Evolutionary conservation across 1,284 basidiomycete genomes (phyloP), one percentile per base, ranked within the genome.

Genomic region (Irpex sp.): DNA sequence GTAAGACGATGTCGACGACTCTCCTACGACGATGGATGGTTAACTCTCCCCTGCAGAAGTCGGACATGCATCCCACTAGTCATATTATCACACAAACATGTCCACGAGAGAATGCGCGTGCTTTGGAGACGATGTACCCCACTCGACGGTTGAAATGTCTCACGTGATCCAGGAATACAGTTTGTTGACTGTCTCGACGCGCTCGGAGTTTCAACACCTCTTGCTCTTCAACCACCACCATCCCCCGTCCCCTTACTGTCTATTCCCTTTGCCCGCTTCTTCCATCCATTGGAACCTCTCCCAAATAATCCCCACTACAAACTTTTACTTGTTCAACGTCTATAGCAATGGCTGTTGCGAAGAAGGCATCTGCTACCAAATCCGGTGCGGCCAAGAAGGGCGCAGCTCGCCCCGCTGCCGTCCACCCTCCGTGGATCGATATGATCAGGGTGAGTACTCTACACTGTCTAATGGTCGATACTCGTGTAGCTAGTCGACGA

Each of bases 341-440:
- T 69, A 74, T 64, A 79, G 77, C 75, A 79, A 83, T 77, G 75
- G 64, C 80, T 64, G 67, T 79, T 61, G 70, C 80, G 61, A 82
- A 62, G 68, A 63, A 71, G 15, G 49, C 71, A 59, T 54, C 74
- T 54, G 35, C 64, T 58, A 65, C 74, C 66, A 74, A 74, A 64
- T 61, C 72, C 57, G 68, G 71, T 62, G 67, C 68, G 49, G 67
- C 70, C 63, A 77, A 75, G 75, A 77, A 77, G 71, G 67, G 69
- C 60, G 70, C 71, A 54, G 65, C 76, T 55, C 78, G 76, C 67
- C 68, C 83, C 54, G 71, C 77, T n/a, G 71, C 83, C 50, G 71
- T 81, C 60, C 89, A 90, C 70, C 89, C 89, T 7, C 77, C 82
- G 66, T 91, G 89, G 88, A 78, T 86, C 67, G 89, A 91, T 63